Evolutionary conservation across 2,329 filamentous ascomycete genomes (phyloP).

Genomic region (Colletotrichum destructivum): DNA sequence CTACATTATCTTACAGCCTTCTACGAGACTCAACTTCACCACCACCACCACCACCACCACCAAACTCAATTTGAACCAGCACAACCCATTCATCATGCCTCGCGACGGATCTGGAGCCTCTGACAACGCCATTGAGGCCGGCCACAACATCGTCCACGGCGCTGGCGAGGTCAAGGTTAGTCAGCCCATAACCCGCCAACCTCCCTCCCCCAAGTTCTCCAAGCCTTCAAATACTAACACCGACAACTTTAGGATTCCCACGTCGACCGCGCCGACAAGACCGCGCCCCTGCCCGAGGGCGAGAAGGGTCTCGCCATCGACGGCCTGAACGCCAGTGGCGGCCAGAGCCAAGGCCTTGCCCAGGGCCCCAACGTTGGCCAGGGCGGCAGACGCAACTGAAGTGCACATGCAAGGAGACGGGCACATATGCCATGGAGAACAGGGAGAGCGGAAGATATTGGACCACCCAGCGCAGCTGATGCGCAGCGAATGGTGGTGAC

Average conservation of each 20-base stretch:
- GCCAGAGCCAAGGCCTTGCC: conserved; percentile 59
- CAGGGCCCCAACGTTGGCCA: conserved; percentile 59
- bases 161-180: conserved; percentile 56
- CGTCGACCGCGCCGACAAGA: conserved; percentile 65
- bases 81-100: conserved; percentile 59
- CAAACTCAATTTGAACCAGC: background rate
- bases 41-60: background rate
- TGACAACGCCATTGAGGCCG: conserved; percentile 61
- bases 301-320: conserved; percentile 61
- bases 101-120: conserved; percentile 64
- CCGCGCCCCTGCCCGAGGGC: conserved; percentile 62
- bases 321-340: conserved; percentile 60
- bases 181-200: background rate
- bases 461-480: background rate
- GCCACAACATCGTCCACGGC: conserved; percentile 62
- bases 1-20: background rate
- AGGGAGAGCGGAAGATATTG: conserved; percentile 4
- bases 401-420: background rate
- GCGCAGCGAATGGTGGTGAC: conserved; percentile 6
- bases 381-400: conserved; percentile 49
- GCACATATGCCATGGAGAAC: no score
- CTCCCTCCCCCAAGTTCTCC: background rate
- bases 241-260: conserved; percentile 43
- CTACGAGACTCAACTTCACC: background rate
- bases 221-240: background rate